Base-by-base conservation (phyloP, 192 early-diverging fungal species). In the Coemansia sp. region DNA sequence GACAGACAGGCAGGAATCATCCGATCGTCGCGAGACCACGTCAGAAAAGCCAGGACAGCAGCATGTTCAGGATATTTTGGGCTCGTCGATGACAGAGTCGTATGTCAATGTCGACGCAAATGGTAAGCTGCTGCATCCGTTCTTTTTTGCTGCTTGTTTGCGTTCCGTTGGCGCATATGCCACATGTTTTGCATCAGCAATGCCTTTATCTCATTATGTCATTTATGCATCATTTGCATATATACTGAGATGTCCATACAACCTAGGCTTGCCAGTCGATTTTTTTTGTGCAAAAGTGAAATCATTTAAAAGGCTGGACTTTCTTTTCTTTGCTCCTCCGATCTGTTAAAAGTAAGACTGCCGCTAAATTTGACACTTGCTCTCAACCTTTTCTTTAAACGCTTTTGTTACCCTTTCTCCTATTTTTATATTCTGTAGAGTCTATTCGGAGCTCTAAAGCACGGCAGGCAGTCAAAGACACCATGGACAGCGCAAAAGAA, bases 381-480 rank as follows among this genome's bases (percentile, higher is more conserved):
- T 2, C 49, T 25, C 11, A 17, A 14, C 6, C 17, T 57, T 35
- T 17, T 57, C 9, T 35, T 57, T n/a, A 40, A 40, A 40, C 38
- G 36, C 34, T 23, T 17, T 60, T 76, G 36, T 4, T 52, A 42
- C 32, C 14, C 40, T 23, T 52, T n/a, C 33, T 45, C 14, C 25
- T 8, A 25, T 52, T 52, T n/a, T 9, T 57, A 17, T 57, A 35
- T n/a, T 55, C 55, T 34, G 9, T 60, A 70, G 55, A 15, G 54
- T 29, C 42, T 36, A 22, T 5, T 41, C 29, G 17, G 71, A 69
- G 61, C 38, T 63, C 63, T 42, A 63, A 73, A 25, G 67, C 33
- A 61, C 62, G 70, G 14, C 67, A 69, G 35, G 46, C 68, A 43
- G 60, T 59, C 60, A 66, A 79, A 38, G 63, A 77, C 25, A 55